These are phyloP conservation scores for Ascochyta pisi DNA, from an alignment of 2,329 filamentous ascomycete species.

Conservation along the genomic window DNA sequence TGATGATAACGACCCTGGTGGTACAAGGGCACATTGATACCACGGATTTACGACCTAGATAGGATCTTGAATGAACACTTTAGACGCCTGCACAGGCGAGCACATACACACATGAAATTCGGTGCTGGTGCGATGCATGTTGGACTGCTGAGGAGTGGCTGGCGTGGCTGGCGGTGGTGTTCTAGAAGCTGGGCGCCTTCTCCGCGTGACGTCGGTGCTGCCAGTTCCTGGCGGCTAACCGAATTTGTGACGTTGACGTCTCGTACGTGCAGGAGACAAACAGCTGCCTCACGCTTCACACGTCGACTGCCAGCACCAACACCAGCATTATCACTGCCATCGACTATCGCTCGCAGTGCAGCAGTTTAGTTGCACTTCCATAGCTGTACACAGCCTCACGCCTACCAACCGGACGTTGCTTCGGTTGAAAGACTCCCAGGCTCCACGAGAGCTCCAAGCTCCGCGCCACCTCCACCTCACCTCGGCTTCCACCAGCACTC, in stretches of 20 bases:
- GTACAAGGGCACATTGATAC: constrained; percentile 26
- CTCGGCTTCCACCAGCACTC: constrained; percentile 14
- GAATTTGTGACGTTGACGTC: constrained; percentile 25
- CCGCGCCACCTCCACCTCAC: constrained; percentile 12
- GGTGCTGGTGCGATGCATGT: neutral
- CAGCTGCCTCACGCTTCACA: constrained; percentile 20
- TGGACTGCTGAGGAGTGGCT: neutral
- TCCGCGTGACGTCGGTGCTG: constrained; percentile 22
- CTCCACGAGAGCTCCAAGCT: constrained; percentile 16
- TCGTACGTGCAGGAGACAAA: constrained; percentile 18
- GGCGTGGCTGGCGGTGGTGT: neutral
- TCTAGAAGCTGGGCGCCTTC: constrained; percentile 4
- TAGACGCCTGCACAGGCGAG: constrained; percentile 10
- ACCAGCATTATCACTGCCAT: neutral
- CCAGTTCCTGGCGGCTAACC: constrained; percentile 27
- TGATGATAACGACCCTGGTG: constrained; percentile 21
- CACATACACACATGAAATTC: constrained; percentile 1
- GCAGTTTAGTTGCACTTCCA: neutral
- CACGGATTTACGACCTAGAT: constrained; percentile 31
- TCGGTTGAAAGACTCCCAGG: neutral
- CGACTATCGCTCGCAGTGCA: neutral
- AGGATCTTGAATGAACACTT: constrained; percentile 23
- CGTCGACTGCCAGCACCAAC: neutral
- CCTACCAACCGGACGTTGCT: neutral
- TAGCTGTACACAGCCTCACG: constrained; percentile 11